Conservation (phyloP, 495 filamentous ascomycete genomes). For the Xylaria sp. region DNA sequence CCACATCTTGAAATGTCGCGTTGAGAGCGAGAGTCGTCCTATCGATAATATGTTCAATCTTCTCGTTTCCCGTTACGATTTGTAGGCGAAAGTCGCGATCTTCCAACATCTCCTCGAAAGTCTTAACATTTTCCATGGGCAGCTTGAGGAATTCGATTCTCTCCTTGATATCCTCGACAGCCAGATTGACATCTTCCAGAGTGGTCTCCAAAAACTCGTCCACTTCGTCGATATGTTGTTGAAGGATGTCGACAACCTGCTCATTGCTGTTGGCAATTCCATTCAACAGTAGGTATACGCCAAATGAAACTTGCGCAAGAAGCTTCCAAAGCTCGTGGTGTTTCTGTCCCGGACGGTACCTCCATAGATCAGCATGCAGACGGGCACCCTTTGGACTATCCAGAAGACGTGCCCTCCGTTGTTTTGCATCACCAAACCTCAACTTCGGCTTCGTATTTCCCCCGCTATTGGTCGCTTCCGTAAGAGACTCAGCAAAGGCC, state of each 20-base stretch:
- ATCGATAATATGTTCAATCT: constrained; percentile 86
- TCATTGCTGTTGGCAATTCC: constrained; percentile 85
- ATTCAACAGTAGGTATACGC: constrained; percentile 86
- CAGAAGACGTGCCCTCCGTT: constrained; percentile 71
- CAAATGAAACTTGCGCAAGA: constrained; percentile 91
- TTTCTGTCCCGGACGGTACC: constrained; percentile 65
- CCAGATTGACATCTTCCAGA: constrained; percentile 84
- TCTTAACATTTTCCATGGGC: constrained; percentile 80
- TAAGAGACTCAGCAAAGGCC: constrained; percentile 91
- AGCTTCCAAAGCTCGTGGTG: constrained; percentile 91
- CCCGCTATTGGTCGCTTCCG: constrained; percentile 66
- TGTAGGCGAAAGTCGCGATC: constrained; percentile 80
- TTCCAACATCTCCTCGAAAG: constrained; percentile 89
- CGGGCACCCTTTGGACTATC: constrained; percentile 65
- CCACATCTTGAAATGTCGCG: constrained; percentile 76
- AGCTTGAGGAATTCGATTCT: constrained; percentile 79
- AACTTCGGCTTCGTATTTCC: constrained; percentile 57
- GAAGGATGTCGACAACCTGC: constrained; percentile 87
- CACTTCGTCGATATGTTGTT: constrained; percentile 90
- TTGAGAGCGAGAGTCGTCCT: constrained; percentile 77
- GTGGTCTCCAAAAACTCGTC: constrained; percentile 88
- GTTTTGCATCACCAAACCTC: constrained; percentile 65
- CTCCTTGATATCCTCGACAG: constrained; percentile 74
- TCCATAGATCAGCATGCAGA: constrained; percentile 75
- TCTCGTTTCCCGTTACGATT: constrained; percentile 86